These are phyloP conservation scores for Salix udensis DNA, from an alignment of 345 rosid genomes.

Conservation along the genomic window DNA sequence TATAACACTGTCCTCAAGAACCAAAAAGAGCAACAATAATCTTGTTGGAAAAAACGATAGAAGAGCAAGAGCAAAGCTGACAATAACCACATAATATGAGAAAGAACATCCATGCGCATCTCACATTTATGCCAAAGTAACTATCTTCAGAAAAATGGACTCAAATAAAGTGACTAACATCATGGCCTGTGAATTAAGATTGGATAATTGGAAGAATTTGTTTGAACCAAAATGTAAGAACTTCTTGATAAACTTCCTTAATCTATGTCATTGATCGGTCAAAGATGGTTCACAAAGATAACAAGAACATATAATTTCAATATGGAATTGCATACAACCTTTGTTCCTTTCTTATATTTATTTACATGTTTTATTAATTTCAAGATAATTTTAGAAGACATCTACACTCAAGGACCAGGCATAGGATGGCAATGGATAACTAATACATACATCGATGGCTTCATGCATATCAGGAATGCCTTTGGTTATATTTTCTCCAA, in stretches of 20 bases:
- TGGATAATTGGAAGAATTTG: neutral
- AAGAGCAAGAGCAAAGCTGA: neutral
- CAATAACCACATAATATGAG: neutral
- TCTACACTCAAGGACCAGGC: neutral
- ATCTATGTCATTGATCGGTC: neutral
- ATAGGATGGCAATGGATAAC: neutral
- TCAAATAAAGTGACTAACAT: neutral
- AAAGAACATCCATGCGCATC: neutral
- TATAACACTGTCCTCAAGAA: slow-evolving; percentile 48
- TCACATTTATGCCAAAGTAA: neutral
- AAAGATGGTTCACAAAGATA: neutral
- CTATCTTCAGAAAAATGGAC: neutral
- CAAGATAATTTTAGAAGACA: neutral
- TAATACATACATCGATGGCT: slow-evolving; percentile 71
- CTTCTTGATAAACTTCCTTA: neutral
- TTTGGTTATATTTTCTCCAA: slow-evolving; percentile 79
- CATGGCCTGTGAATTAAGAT: neutral
- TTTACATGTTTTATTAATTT: neutral
- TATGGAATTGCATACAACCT: neutral
- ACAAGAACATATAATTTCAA: neutral
- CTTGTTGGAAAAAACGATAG: neutral
- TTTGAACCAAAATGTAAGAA: neutral
- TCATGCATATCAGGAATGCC: slow-evolving; percentile 74
- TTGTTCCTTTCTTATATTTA: neutral
- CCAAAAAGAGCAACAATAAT: neutral